Evolutionary conservation across 305 asterid genomes (phyloP).

Genomic region (Rubia tinctorum): DNA sequence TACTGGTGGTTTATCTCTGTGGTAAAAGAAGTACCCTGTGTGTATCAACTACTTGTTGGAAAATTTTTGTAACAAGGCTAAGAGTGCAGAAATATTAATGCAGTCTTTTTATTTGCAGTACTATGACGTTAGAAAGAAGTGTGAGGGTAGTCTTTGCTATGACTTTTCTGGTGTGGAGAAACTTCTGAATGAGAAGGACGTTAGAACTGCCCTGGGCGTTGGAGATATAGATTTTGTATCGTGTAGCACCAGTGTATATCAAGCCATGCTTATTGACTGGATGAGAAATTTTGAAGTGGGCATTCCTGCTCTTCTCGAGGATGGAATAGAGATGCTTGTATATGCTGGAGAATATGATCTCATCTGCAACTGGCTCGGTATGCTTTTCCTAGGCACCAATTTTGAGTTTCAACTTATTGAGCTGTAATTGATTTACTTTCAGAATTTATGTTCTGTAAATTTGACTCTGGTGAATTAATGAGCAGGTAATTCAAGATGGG

Average conservation of each 20-base stretch:
- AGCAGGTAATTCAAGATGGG: constrained; percentile 98
- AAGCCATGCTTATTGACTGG: constrained; percentile 93
- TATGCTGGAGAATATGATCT: constrained; percentile 98
- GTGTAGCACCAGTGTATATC: constrained; percentile 79
- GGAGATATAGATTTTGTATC: constrained; percentile 87
- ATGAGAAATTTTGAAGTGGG: constrained; percentile 96
- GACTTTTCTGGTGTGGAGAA: constrained; percentile 94
- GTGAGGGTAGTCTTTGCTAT: constrained; percentile 84
- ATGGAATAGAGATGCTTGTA: constrained; percentile 74
- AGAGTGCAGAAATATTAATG: not conserved
- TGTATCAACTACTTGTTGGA: not conserved
- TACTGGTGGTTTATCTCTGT: not conserved
- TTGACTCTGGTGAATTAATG: constrained; percentile 3
- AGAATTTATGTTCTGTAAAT: not conserved
- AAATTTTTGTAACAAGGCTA: not conserved
- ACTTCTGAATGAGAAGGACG: constrained; percentile 64
- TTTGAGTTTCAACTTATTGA: not conserved
- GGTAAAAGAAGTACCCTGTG: not conserved
- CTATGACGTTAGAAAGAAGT: constrained; percentile 88
- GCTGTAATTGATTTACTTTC: not conserved
- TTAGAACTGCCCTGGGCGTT: constrained; percentile 73
- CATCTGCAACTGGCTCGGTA: constrained; percentile 99
- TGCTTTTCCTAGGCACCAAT: constrained; percentile 18
- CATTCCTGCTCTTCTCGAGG: constrained; percentile 89
- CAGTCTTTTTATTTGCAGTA: constrained; percentile 45